A percentile compares a stretch with the other conserved stretches of the same genome.
phyloP scores from a whole-genome alignment of 129 eudicot genomes.

The Chrysanthemum makinoi region DNA sequence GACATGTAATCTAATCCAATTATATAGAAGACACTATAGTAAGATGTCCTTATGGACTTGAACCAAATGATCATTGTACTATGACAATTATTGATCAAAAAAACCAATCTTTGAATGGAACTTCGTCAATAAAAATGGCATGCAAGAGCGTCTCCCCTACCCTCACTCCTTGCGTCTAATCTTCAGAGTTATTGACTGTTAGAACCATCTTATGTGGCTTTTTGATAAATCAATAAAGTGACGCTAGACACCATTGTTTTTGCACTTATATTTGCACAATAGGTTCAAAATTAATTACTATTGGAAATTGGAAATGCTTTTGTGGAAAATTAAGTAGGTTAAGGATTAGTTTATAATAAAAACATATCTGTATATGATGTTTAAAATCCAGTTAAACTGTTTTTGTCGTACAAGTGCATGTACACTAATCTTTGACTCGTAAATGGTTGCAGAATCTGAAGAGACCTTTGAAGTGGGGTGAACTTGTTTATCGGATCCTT shows the following conservation, averaged over 20 bases:
- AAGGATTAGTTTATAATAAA: not conserved
- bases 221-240: not conserved
- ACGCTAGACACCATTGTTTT: not conserved
- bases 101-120: not conserved
- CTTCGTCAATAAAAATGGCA: not conserved
- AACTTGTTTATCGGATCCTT: not conserved
- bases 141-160: not conserved
- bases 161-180: not conserved
- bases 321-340: not conserved
- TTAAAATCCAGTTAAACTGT: not conserved
- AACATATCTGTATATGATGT: not conserved
- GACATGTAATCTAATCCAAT: not conserved
- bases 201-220: not conserved
- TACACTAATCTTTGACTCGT: slow-evolving; percentile 2
- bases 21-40: not conserved
- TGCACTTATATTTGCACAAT: not conserved
- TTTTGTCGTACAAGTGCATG: not conserved
- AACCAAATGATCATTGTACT: not conserved
- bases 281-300: not conserved
- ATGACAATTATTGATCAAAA: not conserved
- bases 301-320: not conserved
- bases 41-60: not conserved
- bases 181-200: not conserved
- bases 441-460: slow-evolving; percentile 19
- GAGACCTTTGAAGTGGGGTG: slow-evolving; percentile 7